Base-by-base conservation (phyloP, 2,329 filamentous ascomycete genomes). In the Fulvia fulva region DNA sequence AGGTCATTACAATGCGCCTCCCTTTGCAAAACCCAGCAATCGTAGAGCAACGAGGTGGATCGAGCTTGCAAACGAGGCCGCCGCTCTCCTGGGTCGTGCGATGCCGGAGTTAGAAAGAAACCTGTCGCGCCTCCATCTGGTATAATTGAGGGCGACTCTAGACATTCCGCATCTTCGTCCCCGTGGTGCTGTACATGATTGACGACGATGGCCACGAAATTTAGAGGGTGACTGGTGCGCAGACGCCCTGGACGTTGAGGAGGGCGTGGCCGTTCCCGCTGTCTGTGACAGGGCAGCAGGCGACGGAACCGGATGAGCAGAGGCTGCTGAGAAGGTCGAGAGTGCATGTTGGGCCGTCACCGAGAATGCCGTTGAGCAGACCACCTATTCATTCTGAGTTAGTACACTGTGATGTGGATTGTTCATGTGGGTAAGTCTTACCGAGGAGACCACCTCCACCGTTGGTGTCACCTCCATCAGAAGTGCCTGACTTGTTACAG, bases 1-100 rank as follows among this genome's bases (percentile, higher is more conserved):
- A 28, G 23, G 32, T 51, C 49, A 51, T 51, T 51, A 51, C 49
- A 51, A 51, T 51, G 49, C 49, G 49, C 49, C 49, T 51, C 49
- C 49, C n/a, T 51, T 34, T 51, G 49, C 49, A 51, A 51, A 19
- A 51, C 30, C 49, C 49, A 22, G 16, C 49, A 21, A n/a, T 21
- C 34, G 22, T 21, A 23, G n/a, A 28, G n/a, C n/a, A n/a, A n/a
- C n/a, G n/a, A n/a, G 19, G n/a, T 37, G 49, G 16, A 21, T 22
- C 26, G 49, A 51, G 26, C 28, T 22, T n/a, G 28, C 22, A 2
- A n/a, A 34, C 49, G 49, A 19, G 6, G 26, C 6, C 26, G 21
- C 49, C 26, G 16, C 19, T 34, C 26, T 34, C 28, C 49, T 34
- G 14, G 19, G 34, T 51, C 49, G 49, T 51, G 49, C 30, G 28